Conservation (phyloP, 1,284 basidiomycete genomes). For the Ustilago hordei region DNA sequence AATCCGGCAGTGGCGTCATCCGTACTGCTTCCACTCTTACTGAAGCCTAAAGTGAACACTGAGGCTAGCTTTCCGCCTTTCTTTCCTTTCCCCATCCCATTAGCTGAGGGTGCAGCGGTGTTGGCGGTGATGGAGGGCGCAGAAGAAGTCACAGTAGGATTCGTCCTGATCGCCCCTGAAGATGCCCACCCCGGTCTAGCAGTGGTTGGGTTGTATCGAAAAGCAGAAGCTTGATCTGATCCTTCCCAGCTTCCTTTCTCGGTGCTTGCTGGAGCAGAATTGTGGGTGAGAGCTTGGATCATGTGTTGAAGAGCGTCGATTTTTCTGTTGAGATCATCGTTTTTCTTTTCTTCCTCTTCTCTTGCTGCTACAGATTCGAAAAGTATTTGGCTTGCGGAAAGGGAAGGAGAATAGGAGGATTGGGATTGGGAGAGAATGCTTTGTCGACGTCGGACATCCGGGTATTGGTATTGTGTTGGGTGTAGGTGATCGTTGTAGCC, state of each 20-base stretch:
- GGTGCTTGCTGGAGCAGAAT: no score
- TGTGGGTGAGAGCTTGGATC: conserved; percentile 10
- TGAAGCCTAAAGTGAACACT: conserved; percentile 3
- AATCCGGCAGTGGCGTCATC: not conserved
- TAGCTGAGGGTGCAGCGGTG: not conserved
- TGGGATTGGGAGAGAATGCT: conserved; percentile 7
- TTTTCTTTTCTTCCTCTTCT: conserved; percentile 15
- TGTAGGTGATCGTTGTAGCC: not conserved
- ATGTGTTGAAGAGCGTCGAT: conserved; percentile 34
- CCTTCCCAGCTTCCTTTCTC: not conserved
- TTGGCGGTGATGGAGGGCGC: not conserved
- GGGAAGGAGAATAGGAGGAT: conserved; percentile 5
- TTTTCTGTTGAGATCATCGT: conserved; percentile 36
- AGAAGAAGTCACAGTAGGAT: not conserved
- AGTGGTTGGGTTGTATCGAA: conserved; percentile 12
- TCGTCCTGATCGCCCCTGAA: not conserved
- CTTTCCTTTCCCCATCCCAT: not conserved
- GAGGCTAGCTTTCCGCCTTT: conserved; percentile 11
- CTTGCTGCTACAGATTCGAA: not conserved
- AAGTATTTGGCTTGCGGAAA: conserved; percentile 11
- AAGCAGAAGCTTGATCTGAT: conserved; percentile 3
- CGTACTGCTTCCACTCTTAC: conserved; percentile 5
- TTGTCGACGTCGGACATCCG: not conserved
- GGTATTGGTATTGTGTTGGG: conserved; percentile 3
- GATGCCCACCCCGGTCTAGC: not conserved